Conservation (phyloP, 495 filamentous ascomycete genomes). For the Letharia lupina region DNA sequence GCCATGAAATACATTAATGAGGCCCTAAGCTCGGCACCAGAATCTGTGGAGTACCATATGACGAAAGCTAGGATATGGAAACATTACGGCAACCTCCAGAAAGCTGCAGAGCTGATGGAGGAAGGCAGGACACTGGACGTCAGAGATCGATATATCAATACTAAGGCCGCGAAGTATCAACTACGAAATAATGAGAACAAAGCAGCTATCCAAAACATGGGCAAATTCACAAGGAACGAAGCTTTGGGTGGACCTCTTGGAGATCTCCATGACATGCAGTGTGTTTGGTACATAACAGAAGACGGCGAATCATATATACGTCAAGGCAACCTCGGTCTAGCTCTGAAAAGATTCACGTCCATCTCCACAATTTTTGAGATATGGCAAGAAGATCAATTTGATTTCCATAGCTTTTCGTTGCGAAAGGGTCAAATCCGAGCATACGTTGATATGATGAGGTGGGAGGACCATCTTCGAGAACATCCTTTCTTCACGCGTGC, state of each 20-base stretch:
- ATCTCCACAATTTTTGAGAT: conserved; percentile 89
- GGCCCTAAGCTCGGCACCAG: conserved; percentile 62
- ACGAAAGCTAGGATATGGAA: conserved; percentile 93
- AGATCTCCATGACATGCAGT: conserved; percentile 97
- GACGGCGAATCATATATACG: conserved; percentile 86
- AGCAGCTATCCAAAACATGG: conserved; percentile 76
- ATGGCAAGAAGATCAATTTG: conserved; percentile 98
- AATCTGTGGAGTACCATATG: conserved; percentile 87
- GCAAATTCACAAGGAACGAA: conserved; percentile 89
- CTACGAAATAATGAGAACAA: conserved; percentile 87
- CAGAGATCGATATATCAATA: conserved; percentile 94
- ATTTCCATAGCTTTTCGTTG: conserved; percentile 95
- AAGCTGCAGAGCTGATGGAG: conserved; percentile 84
- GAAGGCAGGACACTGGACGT: conserved; percentile 74
- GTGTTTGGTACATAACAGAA: conserved; percentile 93
- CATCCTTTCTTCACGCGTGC: conserved; percentile 88
- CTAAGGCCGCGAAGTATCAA: conserved; percentile 95
- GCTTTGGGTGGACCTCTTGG: conserved; percentile 77
- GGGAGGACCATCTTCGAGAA: conserved; percentile 83
- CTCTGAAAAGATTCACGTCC: conserved; percentile 81
- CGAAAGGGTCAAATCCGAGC: conserved; percentile 91
- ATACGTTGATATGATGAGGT: conserved; percentile 91
- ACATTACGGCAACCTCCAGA: conserved; percentile 69
- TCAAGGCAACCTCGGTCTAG: conserved; percentile 72
- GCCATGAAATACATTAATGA: conserved; percentile 77